A percentile compares a stretch with the other conserved stretches of the same genome.
Conservation (phyloP, 164 flowering plant species). For the Akebia trifoliata region DNA sequence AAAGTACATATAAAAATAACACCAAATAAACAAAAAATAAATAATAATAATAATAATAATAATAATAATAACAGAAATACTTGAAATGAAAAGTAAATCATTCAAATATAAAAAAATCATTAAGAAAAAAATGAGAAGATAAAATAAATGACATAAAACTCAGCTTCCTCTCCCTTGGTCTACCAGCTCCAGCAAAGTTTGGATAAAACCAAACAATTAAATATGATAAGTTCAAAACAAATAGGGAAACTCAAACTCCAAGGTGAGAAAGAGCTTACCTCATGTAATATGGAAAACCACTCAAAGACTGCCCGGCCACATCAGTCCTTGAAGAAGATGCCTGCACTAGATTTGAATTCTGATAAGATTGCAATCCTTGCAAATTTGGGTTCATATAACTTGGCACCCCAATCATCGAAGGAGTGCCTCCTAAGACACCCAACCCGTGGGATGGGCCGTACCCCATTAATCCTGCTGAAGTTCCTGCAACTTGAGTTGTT, state of each 20-base stretch:
- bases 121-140: no score
- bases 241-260: background rate
- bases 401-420: constrained; percentile 24
- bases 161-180: no score
- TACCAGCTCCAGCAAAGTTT: background rate
- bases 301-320: constrained; percentile 23
- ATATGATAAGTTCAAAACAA: background rate
- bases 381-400: constrained; percentile 15
- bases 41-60: background rate
- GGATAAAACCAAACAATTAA: background rate
- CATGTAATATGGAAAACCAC: constrained; percentile 28
- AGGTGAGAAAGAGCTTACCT: constrained; percentile 27
- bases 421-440: constrained; percentile 16
- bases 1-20: background rate
- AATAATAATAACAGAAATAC: background rate
- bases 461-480: constrained; percentile 8
- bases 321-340: constrained; percentile 10
- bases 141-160: no score
- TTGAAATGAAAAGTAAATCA: background rate
- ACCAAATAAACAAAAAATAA: background rate
- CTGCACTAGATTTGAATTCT: constrained; percentile 22
- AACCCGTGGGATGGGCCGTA: constrained; percentile 17
- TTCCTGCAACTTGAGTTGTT: constrained; percentile 8
- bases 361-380: constrained; percentile 28
- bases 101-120: no score